These are phyloP conservation scores for Strigomonas culicis DNA, from an alignment of 208 protist species.

Conservation along the genomic window DNA sequence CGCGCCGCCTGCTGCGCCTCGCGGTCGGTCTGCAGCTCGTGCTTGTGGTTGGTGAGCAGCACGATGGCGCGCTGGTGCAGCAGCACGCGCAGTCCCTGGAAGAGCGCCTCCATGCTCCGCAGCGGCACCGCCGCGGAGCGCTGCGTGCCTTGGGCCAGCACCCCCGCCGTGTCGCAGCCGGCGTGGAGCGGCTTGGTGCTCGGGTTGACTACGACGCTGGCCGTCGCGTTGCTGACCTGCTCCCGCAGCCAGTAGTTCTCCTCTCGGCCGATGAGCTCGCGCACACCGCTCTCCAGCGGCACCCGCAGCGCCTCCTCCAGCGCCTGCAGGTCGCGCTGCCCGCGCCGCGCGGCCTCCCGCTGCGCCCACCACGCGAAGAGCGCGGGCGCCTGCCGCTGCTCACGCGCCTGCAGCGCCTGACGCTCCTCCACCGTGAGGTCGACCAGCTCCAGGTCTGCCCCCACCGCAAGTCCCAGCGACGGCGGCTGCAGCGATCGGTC, in stretches of 20 bases:
- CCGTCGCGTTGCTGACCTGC: slow-evolving; percentile 4
- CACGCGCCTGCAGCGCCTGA: background rate
- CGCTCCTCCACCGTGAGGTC: slow-evolving; percentile 11
- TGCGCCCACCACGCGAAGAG: slow-evolving; percentile 61
- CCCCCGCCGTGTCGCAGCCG: slow-evolving; percentile 4
- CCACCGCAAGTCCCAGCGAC: background rate
- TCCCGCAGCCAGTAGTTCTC: slow-evolving; percentile 41
- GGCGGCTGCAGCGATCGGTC: background rate
- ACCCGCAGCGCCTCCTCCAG: slow-evolving; percentile 30
- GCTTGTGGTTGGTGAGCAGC: slow-evolving; percentile 24
- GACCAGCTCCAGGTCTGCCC: background rate
- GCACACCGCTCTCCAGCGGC: slow-evolving; percentile 36
- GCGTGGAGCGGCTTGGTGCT: slow-evolving; percentile 4
- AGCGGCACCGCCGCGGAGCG: slow-evolving; percentile 28
- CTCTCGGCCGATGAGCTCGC: slow-evolving; percentile 41
- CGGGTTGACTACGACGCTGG: slow-evolving; percentile 20
- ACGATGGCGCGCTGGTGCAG: slow-evolving; percentile 35
- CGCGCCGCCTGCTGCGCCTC: background rate
- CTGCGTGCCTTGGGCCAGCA: slow-evolving; percentile 2
- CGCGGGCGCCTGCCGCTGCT: slow-evolving; percentile 2
- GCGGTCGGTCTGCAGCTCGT: background rate
- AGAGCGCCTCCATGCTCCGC: slow-evolving; percentile 37
- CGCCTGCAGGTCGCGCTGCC: slow-evolving; percentile 17
- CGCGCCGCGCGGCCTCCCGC: slow-evolving; percentile 35
- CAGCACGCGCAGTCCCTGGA: slow-evolving; percentile 32